Evolutionary conservation across 129 eudicot genomes (phyloP).

Genomic region (Silybum marianum): DNA sequence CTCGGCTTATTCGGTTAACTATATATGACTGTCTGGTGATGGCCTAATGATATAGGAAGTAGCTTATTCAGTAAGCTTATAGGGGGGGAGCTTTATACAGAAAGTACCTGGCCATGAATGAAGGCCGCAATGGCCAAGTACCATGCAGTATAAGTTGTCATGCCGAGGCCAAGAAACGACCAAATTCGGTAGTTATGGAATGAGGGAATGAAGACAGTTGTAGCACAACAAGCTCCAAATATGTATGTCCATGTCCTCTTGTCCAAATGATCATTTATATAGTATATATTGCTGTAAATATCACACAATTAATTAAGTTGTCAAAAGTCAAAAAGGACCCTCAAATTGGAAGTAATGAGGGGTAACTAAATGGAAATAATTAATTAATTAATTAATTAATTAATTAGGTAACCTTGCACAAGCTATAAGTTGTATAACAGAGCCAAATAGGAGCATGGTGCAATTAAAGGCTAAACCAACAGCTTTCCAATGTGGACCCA

Average conservation of each 20-base stretch:
- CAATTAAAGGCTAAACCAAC: constrained; percentile 74
- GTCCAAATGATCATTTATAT: constrained; percentile 65
- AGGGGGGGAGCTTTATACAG: too few species aligned
- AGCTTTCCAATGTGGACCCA: constrained; percentile 72
- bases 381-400: not conserved
- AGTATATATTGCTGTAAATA: constrained; percentile 64
- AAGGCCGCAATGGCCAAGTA: constrained; percentile 68
- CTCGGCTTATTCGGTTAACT: too few species aligned
- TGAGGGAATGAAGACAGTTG: constrained; percentile 68
- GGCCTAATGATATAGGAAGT: too few species aligned
- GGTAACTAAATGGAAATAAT: not conserved
- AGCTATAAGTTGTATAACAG: constrained; percentile 84
- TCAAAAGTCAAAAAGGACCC: not conserved
- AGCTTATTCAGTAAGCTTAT: too few species aligned
- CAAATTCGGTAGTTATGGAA: constrained; percentile 72
- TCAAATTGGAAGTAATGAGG: not conserved
- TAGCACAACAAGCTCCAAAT: constrained; percentile 85
- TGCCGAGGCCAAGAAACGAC: constrained; percentile 79
- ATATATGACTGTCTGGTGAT: too few species aligned
- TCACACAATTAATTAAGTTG: not conserved
- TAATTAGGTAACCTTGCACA: constrained; percentile 67
- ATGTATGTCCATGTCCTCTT: constrained; percentile 86
- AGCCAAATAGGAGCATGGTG: constrained; percentile 70
- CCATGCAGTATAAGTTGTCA: constrained; percentile 87
- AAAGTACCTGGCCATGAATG: constrained; percentile 65